phyloP scores from a whole-genome alignment of 2,329 filamentous ascomycete genomes.

The Cercospora zeina region DNA sequence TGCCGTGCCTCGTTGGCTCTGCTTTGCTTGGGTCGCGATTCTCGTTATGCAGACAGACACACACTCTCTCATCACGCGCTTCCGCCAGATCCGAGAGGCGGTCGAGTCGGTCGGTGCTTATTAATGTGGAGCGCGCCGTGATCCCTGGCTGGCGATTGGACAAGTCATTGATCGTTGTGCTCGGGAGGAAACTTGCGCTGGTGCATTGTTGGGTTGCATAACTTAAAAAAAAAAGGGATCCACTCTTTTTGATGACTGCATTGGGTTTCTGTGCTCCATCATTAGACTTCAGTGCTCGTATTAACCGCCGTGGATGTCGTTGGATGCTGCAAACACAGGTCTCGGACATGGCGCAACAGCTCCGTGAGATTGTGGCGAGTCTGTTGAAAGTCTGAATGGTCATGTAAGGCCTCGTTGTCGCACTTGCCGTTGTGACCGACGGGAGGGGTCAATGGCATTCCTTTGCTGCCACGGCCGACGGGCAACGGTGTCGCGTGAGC shows the following conservation, averaged over 20 bases:
- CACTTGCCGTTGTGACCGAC: not conserved
- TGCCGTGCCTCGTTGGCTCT: not conserved
- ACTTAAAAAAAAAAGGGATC: no score
- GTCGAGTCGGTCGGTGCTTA: slow-evolving; percentile 5
- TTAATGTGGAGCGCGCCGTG: not conserved
- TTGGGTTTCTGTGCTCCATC: not conserved
- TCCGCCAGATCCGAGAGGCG: slow-evolving; percentile 11
- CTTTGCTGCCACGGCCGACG: not conserved
- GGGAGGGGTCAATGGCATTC: not conserved
- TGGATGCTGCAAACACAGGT: not conserved
- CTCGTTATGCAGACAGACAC: not conserved
- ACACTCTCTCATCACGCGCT: slow-evolving; percentile 2
- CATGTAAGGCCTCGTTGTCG: not conserved
- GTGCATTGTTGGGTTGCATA: not conserved
- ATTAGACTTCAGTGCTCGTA: no score
- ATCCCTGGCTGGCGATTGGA: not conserved
- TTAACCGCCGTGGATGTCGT: no score
- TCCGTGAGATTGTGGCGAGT: not conserved
- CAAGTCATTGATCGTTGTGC: no score
- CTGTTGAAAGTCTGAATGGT: not conserved
- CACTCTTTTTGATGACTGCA: slow-evolving; percentile 5
- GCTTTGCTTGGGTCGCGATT: slow-evolving; percentile 3
- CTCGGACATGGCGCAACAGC: not conserved
- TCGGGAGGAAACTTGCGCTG: not conserved
- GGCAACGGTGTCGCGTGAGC: not conserved